Conservation (phyloP, 805 yeast genomes). For the Candida berthetii region DNA sequence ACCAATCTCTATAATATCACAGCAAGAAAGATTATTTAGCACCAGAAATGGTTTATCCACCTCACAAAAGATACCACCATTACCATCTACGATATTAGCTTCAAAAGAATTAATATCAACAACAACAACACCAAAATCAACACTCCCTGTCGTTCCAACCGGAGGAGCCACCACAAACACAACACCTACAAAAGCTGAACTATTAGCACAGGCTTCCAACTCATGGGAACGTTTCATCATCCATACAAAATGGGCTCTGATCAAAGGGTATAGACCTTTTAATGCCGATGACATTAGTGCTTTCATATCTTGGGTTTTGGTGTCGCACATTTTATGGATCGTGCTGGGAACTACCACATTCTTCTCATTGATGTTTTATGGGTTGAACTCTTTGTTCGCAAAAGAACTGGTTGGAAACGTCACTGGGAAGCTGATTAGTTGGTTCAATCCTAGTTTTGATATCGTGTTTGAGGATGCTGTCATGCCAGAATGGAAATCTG, state of each 20-base stretch:
- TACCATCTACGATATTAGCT: no score
- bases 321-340: slow-evolving; percentile 78
- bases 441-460: slow-evolving; percentile 63
- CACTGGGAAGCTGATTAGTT: slow-evolving; percentile 73
- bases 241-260: slow-evolving; percentile 68
- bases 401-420: slow-evolving; percentile 81
- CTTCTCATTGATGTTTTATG: slow-evolving; percentile 66
- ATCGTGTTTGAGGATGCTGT: slow-evolving; percentile 86
- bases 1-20: no score
- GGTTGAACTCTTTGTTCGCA: slow-evolving; percentile 79
- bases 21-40: no score
- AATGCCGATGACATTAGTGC: slow-evolving; percentile 86
- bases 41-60: no score
- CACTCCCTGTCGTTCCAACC: no score
- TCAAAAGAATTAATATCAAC: no score
- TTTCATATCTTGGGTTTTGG: slow-evolving; percentile 80
- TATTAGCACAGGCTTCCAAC: slow-evolving; percentile 34
- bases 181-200: slow-evolving; percentile 24
- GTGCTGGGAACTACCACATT: slow-evolving; percentile 89
- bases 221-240: slow-evolving; percentile 39
- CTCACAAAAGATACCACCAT: no score
- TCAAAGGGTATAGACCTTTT: slow-evolving; percentile 75
- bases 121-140: no score
- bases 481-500: slow-evolving; percentile 88
- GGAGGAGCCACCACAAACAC: no score